Evolutionary conservation across 1,139 yeast genomes (phyloP).

Genomic region (Zhuliangozyma blackwelliae): DNA sequence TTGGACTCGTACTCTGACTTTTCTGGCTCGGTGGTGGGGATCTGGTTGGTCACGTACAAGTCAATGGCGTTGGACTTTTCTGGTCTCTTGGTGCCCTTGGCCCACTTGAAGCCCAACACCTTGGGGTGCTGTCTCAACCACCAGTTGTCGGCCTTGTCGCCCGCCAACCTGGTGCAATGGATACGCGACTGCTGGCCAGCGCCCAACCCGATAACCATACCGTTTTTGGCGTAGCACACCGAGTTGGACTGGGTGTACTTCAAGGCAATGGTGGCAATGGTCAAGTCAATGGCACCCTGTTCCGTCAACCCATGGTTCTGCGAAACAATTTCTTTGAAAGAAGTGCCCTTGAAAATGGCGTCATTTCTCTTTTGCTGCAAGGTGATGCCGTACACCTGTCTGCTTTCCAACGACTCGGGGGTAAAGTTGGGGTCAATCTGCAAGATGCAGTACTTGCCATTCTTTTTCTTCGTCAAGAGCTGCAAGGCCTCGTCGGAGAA

Average conservation of each 20-base stretch:
- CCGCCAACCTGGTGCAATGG: conserved; percentile 98
- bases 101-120: conserved; percentile 92
- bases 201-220: conserved; percentile 98
- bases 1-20: conserved; percentile 87
- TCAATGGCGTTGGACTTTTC: conserved; percentile 98
- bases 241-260: conserved; percentile 98
- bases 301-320: conserved; percentile 81
- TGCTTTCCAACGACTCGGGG: conserved; percentile 78
- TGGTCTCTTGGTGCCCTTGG: conserved; percentile 97
- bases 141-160: conserved; percentile 99
- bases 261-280: conserved; percentile 94
- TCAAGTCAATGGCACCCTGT: conserved; percentile 88
- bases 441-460: conserved; percentile 93
- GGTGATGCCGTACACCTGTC: conserved; percentile 94
- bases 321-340: conserved; percentile 90
- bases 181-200: conserved; percentile 99
- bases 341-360: conserved; percentile 81
- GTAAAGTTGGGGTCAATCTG: conserved; percentile 93
- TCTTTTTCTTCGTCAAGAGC: conserved; percentile 85
- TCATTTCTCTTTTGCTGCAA: conserved; percentile 97
- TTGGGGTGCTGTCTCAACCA: conserved; percentile 98
- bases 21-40: conserved; percentile 91
- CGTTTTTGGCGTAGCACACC: conserved; percentile 96
- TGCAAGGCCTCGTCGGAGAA: conserved; percentile 88
- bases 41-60: conserved; percentile 83